Conservation (phyloP, 768 basidiomycete genomes). For the Collybia mongolica region DNA sequence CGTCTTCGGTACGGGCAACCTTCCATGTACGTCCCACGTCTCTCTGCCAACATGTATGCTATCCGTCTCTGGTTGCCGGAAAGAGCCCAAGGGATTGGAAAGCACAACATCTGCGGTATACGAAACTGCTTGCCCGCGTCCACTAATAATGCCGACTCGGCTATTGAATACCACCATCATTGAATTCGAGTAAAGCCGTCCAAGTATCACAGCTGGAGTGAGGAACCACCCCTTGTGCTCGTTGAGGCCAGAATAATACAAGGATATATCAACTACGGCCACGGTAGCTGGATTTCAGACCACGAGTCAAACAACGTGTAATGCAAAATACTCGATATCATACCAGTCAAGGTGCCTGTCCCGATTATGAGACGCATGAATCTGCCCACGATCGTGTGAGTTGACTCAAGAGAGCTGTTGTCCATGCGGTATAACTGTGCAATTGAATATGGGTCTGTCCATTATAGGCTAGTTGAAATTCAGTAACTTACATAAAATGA, state of each 20-base stretch:
- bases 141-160: slow-evolving; percentile 1
- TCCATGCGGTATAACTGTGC: neutral
- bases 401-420: neutral
- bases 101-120: no score
- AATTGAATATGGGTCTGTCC: neutral
- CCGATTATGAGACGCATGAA: neutral
- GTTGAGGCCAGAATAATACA: neutral
- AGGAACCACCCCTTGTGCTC: neutral
- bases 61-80: no score
- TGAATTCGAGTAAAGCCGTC: slow-evolving; percentile 3
- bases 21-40: no score
- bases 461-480: neutral
- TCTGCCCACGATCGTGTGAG: neutral
- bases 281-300: neutral
- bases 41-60: no score
- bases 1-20: no score
- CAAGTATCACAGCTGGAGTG: neutral
- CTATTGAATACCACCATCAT: slow-evolving; percentile 4
- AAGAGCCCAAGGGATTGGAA: no score
- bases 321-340: neutral
- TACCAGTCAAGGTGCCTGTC: slow-evolving; percentile 1
- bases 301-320: neutral
- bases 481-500: neutral
- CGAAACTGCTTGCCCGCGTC: neutral
- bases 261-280: neutral